A percentile compares a stretch with the other conserved stretches of the same genome.
Evolutionary conservation across 345 rosid genomes (phyloP).

Genomic region (Garcia nutans): DNA sequence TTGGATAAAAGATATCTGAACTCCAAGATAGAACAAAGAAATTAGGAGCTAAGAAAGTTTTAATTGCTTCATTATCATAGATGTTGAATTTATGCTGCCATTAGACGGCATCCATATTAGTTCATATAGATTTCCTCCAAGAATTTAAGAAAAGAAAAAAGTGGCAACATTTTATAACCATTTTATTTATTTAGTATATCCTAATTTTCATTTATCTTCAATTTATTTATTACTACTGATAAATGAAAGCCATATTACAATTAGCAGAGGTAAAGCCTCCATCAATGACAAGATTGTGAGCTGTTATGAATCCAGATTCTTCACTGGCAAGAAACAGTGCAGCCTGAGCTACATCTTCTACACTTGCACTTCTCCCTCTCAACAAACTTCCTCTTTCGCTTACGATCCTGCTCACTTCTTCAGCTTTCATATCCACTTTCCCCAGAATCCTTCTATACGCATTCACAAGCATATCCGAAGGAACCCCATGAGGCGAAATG

Average conservation of each 20-base stretch:
- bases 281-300: slow-evolving; percentile 72
- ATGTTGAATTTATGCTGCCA: too few species aligned
- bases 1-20: too few species aligned
- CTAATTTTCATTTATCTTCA: background rate
- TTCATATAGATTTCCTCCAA: too few species aligned
- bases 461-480: slow-evolving; percentile 71
- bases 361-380: slow-evolving; percentile 48
- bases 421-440: slow-evolving; percentile 37
- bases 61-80: too few species aligned
- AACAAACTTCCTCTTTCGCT: slow-evolving; percentile 64
- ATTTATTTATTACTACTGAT: slow-evolving; percentile 19
- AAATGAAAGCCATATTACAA: slow-evolving; percentile 47
- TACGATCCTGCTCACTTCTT: slow-evolving; percentile 51
- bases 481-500: slow-evolving; percentile 89
- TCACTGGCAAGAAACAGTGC: slow-evolving; percentile 69
- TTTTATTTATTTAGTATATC: background rate
- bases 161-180: too few species aligned
- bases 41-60: too few species aligned
- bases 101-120: too few species aligned
- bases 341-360: slow-evolving; percentile 66
- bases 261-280: slow-evolving; percentile 74
- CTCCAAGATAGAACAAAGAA: too few species aligned
- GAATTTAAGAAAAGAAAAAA: too few species aligned
- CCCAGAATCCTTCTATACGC: slow-evolving; percentile 48
- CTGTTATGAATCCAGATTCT: slow-evolving; percentile 65